These are phyloP conservation scores for Fusarium sp. DNA, from an alignment of 2,329 filamentous ascomycete species.

Conservation along the genomic window DNA sequence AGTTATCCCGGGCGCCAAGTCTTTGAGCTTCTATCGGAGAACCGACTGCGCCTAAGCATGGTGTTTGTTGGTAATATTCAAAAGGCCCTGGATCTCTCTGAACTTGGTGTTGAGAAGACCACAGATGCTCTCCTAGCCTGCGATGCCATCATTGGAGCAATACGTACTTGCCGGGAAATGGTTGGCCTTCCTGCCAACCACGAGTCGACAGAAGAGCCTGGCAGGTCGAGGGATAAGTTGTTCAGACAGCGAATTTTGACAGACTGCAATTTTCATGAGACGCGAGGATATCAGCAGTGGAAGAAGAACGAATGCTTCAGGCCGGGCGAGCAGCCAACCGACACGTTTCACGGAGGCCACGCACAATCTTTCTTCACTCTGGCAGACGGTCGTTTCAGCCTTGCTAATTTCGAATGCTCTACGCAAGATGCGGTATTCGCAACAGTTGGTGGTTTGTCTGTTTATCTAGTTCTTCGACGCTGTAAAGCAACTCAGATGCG, in stretches of 20 bases:
- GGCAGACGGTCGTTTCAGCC: not conserved
- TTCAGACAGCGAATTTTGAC: not conserved
- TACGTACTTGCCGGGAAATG: not conserved
- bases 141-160: not conserved
- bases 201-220: not conserved
- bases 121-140: not conserved
- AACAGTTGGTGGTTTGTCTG: not conserved
- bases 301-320: not conserved
- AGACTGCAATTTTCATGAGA: not conserved
- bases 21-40: not conserved
- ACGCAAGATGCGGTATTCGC: not conserved
- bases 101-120: not conserved
- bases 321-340: not conserved
- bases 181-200: not conserved
- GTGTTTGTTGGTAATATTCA: not conserved
- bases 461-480: not conserved
- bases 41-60: not conserved
- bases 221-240: not conserved
- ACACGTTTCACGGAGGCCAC: not conserved
- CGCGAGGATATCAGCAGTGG: not conserved
- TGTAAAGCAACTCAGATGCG: not conserved
- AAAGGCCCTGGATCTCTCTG: not conserved
- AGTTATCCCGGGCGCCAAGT: not conserved
- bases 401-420: not conserved
- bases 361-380: not conserved